Percentiles rank a stretch among this genome's conserved stretches.
Evolutionary conservation across 2,329 filamentous ascomycete species (phyloP).

Genomic region (Herpomyces periplanetae): DNA sequence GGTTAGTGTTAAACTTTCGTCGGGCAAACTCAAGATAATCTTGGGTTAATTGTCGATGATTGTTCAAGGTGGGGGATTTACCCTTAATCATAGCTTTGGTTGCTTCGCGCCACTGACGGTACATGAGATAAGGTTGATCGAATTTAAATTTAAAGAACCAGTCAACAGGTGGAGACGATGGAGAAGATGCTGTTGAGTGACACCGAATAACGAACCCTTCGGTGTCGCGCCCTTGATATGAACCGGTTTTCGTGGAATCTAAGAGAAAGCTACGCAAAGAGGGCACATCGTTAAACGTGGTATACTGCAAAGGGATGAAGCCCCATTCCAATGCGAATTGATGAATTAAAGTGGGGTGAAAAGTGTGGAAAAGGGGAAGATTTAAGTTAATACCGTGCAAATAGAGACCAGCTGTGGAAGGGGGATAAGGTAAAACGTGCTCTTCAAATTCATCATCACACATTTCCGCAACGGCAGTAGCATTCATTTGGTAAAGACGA

Average conservation of each 20-base stretch:
- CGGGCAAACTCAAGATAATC: conserved; percentile 57
- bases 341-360: conserved; percentile 44
- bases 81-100: conserved; percentile 56
- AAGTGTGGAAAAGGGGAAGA: conserved; percentile 57
- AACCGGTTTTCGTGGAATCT: conserved; percentile 44
- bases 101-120: conserved; percentile 88
- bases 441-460: conserved; percentile 91
- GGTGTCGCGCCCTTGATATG: conserved; percentile 60
- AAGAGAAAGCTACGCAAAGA: conserved; percentile 48
- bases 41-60: conserved; percentile 58
- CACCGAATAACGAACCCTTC: conserved; percentile 91
- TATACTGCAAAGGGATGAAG: conserved; percentile 50
- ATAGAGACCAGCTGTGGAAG: conserved; percentile 53
- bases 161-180: conserved; percentile 22
- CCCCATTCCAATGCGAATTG: conserved; percentile 69
- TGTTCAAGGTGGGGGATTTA: conserved; percentile 33
- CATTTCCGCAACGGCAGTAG: conserved; percentile 75
- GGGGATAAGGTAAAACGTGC: conserved; percentile 61
- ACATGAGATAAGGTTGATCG: conserved; percentile 93
- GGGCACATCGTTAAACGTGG: conserved; percentile 30
- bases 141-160: conserved; percentile 99
- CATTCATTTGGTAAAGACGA: conserved; percentile 36
- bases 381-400: conserved; percentile 89
- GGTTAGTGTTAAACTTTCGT: conserved; percentile 25
- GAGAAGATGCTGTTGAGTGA: conserved; percentile 18